Evolutionary conservation across 257 asterid genomes (phyloP).

Genomic region (Plantago major): DNA sequence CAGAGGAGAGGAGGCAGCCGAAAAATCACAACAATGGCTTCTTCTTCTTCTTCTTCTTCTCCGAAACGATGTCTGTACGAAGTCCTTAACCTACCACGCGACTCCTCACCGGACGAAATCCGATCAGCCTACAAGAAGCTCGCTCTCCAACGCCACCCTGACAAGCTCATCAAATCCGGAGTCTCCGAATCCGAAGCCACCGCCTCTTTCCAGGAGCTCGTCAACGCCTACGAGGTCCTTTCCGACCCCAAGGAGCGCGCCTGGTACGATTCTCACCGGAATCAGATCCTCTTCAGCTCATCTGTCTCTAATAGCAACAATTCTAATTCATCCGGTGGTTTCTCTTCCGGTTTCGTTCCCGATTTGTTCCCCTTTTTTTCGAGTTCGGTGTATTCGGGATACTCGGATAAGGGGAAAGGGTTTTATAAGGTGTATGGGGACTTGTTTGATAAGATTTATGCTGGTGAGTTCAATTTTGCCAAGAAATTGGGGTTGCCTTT

Average conservation of each 20-base stretch:
- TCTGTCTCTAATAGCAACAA: slow-evolving; percentile 19
- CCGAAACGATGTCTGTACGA: slow-evolving; percentile 89
- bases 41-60: too few relatives aligned
- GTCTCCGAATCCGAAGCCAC: slow-evolving; percentile 88
- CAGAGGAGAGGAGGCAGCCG: too few relatives aligned
- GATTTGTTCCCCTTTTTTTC: slow-evolving; percentile 74
- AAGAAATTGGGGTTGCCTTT: slow-evolving; percentile 52
- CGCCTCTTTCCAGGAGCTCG: slow-evolving; percentile 86
- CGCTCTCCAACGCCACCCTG: slow-evolving; percentile 99
- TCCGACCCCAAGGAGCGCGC: slow-evolving; percentile 85
- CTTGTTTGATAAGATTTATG: slow-evolving; percentile 63
- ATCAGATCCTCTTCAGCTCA: slow-evolving; percentile 67
- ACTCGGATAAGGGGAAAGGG: slow-evolving; percentile 73
- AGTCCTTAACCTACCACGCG: slow-evolving; percentile 67
- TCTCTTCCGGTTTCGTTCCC: slow-evolving; percentile 48
- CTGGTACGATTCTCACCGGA: slow-evolving; percentile 97
- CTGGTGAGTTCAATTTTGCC: slow-evolving; percentile 56
- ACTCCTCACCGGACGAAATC: slow-evolving; percentile 72
- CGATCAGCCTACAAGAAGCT: slow-evolving; percentile 79
- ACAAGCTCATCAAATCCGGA: slow-evolving; percentile 77
- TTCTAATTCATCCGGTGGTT: slow-evolving; percentile 14
- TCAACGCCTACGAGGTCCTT: slow-evolving; percentile 88
- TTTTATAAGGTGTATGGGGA: slow-evolving; percentile 82
- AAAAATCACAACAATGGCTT: too few relatives aligned
- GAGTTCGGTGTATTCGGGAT: slow-evolving; percentile 78